Evolutionary conservation across 2,329 filamentous ascomycete genomes (phyloP).

Genomic region (Monilinia fructigena): DNA sequence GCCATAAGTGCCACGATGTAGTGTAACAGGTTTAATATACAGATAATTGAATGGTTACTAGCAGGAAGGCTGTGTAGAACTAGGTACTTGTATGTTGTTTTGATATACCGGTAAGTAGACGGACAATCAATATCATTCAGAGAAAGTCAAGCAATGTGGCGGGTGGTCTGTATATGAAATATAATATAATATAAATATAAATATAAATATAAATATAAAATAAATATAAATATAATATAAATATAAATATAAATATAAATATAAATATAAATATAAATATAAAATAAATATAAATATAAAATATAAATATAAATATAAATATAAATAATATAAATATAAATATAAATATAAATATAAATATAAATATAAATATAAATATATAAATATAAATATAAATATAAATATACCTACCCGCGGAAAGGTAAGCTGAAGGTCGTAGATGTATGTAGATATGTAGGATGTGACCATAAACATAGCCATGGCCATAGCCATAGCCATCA

Average conservation of each 20-base stretch:
- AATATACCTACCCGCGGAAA: neutral
- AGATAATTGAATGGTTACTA: neutral
- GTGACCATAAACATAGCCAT: neutral
- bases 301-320: neutral
- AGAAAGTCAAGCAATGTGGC: too few relatives aligned
- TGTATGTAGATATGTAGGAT: too few relatives aligned
- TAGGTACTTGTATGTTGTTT: neutral
- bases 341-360: neutral
- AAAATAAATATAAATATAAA: neutral
- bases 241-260: neutral
- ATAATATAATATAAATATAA: neutral
- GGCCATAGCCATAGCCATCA: neutral
- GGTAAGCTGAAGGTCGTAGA: neutral
- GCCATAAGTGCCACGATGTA: too few relatives aligned
- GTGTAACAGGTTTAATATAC: neutral
- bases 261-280: neutral
- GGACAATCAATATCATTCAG: neutral
- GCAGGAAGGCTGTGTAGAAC: constrained; percentile 3
- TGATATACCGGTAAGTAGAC: neutral
- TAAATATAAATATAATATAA: too few relatives aligned
- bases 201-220: neutral
- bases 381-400: neutral
- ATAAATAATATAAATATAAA: neutral
- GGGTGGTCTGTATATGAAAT: too few relatives aligned
- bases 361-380: neutral